Conservation (phyloP, 1,284 basidiomycete species). For the Heterobasidion parviporum region DNA sequence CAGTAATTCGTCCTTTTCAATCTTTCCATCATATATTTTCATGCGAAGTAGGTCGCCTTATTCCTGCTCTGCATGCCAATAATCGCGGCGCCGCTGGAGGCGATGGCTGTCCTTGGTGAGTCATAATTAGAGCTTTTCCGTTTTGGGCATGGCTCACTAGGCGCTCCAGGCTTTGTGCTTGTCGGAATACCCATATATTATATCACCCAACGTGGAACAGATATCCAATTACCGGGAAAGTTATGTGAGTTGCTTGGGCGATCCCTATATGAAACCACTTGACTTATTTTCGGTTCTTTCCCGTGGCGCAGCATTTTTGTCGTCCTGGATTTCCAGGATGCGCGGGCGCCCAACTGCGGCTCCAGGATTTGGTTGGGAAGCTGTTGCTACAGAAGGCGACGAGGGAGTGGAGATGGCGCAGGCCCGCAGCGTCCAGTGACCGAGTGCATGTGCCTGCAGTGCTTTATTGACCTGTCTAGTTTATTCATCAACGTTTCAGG, state of each 20-base stretch:
- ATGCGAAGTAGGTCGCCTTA: constrained; percentile 59
- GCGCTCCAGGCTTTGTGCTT: constrained; percentile 49
- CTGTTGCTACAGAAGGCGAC: constrained; percentile 65
- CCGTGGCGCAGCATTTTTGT: constrained; percentile 31
- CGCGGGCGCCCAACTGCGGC: constrained; percentile 34
- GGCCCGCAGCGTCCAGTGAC: no score
- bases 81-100: constrained; percentile 87
- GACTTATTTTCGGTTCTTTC: neutral
- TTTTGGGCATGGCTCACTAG: neutral
- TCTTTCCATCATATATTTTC: neutral
- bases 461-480: no score
- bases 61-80: constrained; percentile 95
- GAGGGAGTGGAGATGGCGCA: constrained; percentile 55
- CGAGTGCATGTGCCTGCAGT: no score
- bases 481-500: no score
- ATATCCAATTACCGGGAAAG: constrained; percentile 4
- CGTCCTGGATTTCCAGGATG: constrained; percentile 33
- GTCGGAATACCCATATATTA: constrained; percentile 83
- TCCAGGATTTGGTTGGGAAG: constrained; percentile 60
- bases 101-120: constrained; percentile 78
- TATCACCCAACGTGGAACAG: constrained; percentile 48
- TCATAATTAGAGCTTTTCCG: constrained; percentile 5
- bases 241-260: constrained; percentile 6
- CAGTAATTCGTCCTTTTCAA: constrained; percentile 37
- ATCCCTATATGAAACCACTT: neutral